These are phyloP conservation scores for Chrysophaeum taylorii DNA, from an alignment of 352 stramenopile genomes.

Conservation along the genomic window DNA sequence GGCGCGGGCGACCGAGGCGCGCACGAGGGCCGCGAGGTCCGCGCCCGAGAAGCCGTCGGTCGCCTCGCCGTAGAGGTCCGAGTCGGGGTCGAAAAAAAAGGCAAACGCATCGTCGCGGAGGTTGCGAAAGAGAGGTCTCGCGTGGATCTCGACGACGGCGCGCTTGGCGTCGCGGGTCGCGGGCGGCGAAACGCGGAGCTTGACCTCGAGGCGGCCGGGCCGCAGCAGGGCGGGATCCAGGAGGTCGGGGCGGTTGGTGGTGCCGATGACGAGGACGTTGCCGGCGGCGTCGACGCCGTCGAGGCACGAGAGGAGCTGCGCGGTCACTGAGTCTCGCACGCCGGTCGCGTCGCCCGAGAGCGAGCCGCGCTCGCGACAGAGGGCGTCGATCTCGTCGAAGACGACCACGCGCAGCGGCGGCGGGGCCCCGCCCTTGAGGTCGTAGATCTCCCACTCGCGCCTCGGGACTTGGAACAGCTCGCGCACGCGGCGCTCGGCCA, in stretches of 20 bases:
- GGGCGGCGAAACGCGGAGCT: neutral
- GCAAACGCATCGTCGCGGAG: neutral
- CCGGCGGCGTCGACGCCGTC: constrained; percentile 76
- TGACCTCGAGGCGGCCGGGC: constrained; percentile 65
- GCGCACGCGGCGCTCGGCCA: constrained; percentile 89
- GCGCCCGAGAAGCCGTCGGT: constrained; percentile 13
- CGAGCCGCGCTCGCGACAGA: constrained; percentile 69
- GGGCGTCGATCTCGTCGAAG: constrained; percentile 81
- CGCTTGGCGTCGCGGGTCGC: constrained; percentile 6
- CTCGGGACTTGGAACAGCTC: constrained; percentile 72
- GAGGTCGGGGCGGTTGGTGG: constrained; percentile 89
- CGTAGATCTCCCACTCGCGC: constrained; percentile 36
- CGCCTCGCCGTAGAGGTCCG: neutral
- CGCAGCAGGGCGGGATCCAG: constrained; percentile 85
- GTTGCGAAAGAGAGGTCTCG: neutral
- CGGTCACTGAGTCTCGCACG: constrained; percentile 90
- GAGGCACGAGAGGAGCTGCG: constrained; percentile 87
- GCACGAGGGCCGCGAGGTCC: neutral
- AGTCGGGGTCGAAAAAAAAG: neutral
- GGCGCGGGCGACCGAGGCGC: neutral
- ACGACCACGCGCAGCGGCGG: constrained; percentile 69
- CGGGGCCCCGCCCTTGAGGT: constrained; percentile 53
- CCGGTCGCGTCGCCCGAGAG: constrained; percentile 68
- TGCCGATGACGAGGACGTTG: constrained; percentile 86
- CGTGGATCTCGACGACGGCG: neutral